These are phyloP conservation scores for Henckelia pumila DNA, from an alignment of 257 asterid genomes.

Conservation along the genomic window DNA sequence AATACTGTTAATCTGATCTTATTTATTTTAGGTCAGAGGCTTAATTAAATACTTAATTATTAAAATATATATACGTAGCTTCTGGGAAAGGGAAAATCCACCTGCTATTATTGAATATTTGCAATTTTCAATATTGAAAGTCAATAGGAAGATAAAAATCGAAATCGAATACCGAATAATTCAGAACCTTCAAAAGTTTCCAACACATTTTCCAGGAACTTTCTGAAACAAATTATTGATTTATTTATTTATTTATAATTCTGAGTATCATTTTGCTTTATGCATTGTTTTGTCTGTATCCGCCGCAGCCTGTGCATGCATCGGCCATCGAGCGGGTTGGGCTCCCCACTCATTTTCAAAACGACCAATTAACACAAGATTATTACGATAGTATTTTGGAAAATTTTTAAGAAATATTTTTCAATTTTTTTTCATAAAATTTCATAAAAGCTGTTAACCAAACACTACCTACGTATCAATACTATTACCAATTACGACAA, in stretches of 20 bases:
- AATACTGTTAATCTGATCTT: neutral
- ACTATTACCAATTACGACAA: too few relatives aligned
- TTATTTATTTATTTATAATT: too few relatives aligned
- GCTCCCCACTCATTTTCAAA: too few relatives aligned
- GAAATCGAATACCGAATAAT: neutral
- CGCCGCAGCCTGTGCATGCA: neutral
- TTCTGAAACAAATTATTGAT: neutral
- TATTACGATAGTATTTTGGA: too few relatives aligned
- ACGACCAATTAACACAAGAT: too few relatives aligned
- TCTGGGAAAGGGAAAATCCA: slow-evolving; percentile 23
- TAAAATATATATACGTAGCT: slow-evolving; percentile 7
- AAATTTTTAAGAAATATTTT: too few relatives aligned
- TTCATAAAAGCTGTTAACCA: too few relatives aligned
- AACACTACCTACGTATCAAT: too few relatives aligned
- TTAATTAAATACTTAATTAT: neutral
- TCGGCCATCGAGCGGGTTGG: too few relatives aligned
- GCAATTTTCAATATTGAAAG: neutral
- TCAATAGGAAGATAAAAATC: neutral
- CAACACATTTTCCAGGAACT: neutral
- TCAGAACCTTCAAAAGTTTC: neutral
- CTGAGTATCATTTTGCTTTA: too few relatives aligned
- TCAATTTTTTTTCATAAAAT: too few relatives aligned
- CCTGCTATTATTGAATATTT: slow-evolving; percentile 25
- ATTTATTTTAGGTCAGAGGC: neutral
- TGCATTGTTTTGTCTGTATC: neutral